Base-by-base conservation (phyloP, 176 grass and related monocot species). In the Pharus latifolius region DNA sequence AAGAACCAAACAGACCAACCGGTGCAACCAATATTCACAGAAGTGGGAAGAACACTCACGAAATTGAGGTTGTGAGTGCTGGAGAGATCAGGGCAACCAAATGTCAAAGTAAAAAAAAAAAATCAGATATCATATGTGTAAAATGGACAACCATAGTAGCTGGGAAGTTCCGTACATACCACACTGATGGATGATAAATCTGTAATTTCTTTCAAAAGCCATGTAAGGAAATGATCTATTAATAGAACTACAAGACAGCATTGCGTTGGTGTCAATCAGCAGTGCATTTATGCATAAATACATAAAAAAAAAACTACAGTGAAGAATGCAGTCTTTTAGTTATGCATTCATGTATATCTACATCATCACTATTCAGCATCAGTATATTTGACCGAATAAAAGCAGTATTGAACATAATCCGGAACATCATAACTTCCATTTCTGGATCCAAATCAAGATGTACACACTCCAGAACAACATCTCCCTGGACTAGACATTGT, bases 401-500 rank as follows among this genome's bases (percentile, higher is more conserved):
- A 38, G 94, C 86, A 61, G 94, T 98, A 65, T 98, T 98, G 50
- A 98, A 98, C 89, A 98, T 90, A 67, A 90, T 87, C 70, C 94
- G 83, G 61, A 98, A 98, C 94, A 98, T 98, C 94, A 98, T 98
- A 67, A 98, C 83, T 57, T 98, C 94, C 81, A 88, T 92, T 63
- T 85, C 94, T 29, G 81, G 81, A 87, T 98, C 94, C 65, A 98
- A 81, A 60, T 98, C 94, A 19, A 92, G 83, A 92, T 98, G 94
- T 50, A 92, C 89, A 74, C 94, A 92, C 81, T 98, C 94, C 84
- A 98, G 78, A 67, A 98, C 89, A 75, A 97, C 84, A 78, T 98
- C 94, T 60, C 89, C 94, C 72, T 98, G 94, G 77, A 98, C 94
- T 63, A 86, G 76, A 79, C 94, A 98, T 59, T 98, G 89, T 70